Evolutionary conservation across 495 filamentous ascomycete genomes (phyloP).

Genomic region (Acidomyces sp.): DNA sequence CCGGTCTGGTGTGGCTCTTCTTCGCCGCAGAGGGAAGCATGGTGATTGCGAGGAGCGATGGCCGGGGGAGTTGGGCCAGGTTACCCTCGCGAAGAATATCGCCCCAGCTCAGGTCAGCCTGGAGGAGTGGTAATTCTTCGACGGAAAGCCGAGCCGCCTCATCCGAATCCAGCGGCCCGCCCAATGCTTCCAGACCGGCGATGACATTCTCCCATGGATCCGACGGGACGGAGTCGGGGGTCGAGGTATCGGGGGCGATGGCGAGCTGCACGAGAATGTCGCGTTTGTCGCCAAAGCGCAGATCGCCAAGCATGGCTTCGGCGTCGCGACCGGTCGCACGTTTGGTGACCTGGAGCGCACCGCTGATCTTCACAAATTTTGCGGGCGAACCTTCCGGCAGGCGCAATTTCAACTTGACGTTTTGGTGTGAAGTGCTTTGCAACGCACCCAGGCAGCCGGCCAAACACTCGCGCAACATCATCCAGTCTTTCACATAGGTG

Average conservation of each 20-base stretch:
- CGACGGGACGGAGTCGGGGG: conserved; percentile 75
- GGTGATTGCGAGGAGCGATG: conserved; percentile 90
- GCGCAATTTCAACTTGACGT: conserved; percentile 89
- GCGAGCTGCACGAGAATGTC: conserved; percentile 93
- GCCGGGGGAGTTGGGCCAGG: conserved; percentile 72
- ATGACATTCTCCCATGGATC: conserved; percentile 96
- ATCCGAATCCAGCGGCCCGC: conserved; percentile 79
- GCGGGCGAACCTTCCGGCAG: conserved; percentile 93
- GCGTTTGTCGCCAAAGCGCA: conserved; percentile 93
- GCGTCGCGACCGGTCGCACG: conserved; percentile 93
- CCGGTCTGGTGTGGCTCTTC: conserved; percentile 44
- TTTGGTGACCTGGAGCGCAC: conserved; percentile 92
- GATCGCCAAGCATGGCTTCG: conserved; percentile 82
- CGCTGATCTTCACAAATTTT: conserved; percentile 97
- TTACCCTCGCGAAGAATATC: conserved; percentile 89
- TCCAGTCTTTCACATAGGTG: conserved; percentile 99
- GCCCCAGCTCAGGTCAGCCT: conserved; percentile 86
- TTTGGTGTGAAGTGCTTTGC: conserved; percentile 95
- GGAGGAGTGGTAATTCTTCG: conserved; percentile 89
- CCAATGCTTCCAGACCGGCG: conserved; percentile 85
- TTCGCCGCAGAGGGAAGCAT: conserved; percentile 72
- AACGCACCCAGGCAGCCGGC: conserved; percentile 90
- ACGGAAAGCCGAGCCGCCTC: conserved; percentile 74
- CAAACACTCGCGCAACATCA: conserved; percentile 97
- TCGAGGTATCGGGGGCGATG: conserved; percentile 76